phyloP scores from a whole-genome alignment of 176 grass and related monocot species.

The Carex parvula region DNA sequence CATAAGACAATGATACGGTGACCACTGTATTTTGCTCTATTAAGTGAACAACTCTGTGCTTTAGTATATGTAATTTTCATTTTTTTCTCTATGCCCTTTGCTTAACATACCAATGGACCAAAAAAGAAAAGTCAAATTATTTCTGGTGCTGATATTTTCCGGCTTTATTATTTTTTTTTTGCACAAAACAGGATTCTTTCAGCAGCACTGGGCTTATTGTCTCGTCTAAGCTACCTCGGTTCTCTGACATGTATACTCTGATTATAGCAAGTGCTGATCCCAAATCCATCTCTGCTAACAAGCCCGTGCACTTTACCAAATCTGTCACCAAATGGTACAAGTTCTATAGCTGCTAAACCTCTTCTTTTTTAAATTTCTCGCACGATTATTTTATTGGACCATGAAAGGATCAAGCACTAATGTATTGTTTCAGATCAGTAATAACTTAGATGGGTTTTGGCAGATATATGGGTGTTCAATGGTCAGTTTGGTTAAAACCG shows the following conservation, averaged over 20 bases:
- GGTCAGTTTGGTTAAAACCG: no score
- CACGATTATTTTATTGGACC: neutral
- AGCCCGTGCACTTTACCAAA: conserved; percentile 63
- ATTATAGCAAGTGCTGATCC: conserved; percentile 86
- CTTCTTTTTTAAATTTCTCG: neutral
- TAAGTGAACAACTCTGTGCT: neutral
- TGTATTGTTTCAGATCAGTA: neutral
- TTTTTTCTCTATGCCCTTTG: neutral
- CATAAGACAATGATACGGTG: neutral
- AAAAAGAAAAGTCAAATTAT: neutral
- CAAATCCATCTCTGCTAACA: conserved; percentile 89
- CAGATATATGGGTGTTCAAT: no score
- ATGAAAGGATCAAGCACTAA: neutral
- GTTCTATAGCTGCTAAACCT: neutral
- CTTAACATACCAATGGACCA: neutral
- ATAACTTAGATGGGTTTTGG: neutral
- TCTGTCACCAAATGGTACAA: conserved; percentile 93
- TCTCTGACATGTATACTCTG: conserved; percentile 79
- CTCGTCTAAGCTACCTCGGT: conserved; percentile 92
- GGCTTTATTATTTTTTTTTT: conserved; percentile 17
- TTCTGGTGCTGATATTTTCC: neutral
- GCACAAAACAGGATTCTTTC: conserved; percentile 68
- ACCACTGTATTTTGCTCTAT: neutral
- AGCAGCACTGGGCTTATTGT: conserved; percentile 79
- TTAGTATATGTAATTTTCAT: neutral